These are phyloP conservation scores for Cucurbita argyrosperma DNA, from an alignment of 306 rosid species.

Conservation along the genomic window DNA sequence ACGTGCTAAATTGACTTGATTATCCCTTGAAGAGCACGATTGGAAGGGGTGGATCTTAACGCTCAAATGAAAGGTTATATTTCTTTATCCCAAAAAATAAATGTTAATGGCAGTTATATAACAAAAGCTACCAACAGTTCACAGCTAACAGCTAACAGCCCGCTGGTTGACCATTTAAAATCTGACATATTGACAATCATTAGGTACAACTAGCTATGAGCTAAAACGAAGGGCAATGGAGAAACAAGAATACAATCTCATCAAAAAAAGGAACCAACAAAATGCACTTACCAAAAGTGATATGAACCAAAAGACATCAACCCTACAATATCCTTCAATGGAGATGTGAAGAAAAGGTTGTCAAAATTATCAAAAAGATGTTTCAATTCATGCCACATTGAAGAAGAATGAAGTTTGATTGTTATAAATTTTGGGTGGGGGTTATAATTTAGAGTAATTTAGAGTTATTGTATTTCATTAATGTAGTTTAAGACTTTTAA, in stretches of 20 bases:
- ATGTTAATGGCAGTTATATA: not conserved
- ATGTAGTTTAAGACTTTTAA: too few relatives aligned
- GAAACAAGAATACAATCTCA: not conserved
- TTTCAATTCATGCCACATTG: too few relatives aligned
- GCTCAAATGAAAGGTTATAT: not conserved
- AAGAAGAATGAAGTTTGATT: too few relatives aligned
- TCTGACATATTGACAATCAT: not conserved
- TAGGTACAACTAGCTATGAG: not conserved
- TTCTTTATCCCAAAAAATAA: not conserved
- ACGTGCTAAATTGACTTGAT: not conserved
- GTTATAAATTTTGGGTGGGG: too few relatives aligned
- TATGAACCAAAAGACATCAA: too few relatives aligned
- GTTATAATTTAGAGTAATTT: too few relatives aligned
- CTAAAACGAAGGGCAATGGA: not conserved
- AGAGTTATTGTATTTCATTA: too few relatives aligned
- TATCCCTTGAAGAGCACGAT: not conserved
- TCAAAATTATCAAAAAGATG: too few relatives aligned
- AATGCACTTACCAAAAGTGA: constrained; percentile 32
- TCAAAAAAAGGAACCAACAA: not conserved
- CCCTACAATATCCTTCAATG: too few relatives aligned
- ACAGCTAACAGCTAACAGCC: not conserved
- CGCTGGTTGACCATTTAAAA: not conserved
- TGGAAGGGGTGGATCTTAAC: not conserved
- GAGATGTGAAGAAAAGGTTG: too few relatives aligned
- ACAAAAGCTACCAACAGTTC: not conserved